These are phyloP conservation scores for Sanghuangporus sanghuang DNA, from an alignment of 1,284 basidiomycete species.

Conservation along the genomic window DNA sequence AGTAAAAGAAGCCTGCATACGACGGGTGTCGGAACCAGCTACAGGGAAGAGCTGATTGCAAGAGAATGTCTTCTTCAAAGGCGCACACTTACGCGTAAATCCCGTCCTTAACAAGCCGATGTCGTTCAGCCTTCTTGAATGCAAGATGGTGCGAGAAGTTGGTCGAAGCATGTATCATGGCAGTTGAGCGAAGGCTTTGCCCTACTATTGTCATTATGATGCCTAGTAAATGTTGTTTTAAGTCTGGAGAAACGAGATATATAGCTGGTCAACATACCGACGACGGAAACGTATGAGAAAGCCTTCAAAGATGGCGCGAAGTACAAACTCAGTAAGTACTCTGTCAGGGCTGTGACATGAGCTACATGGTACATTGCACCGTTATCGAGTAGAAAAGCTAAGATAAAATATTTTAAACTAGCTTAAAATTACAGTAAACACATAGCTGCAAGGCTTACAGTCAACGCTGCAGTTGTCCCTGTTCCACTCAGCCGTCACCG, in stretches of 20 bases:
- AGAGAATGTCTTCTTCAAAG: background rate
- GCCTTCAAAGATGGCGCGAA: slow-evolving; percentile 59
- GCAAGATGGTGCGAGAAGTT: slow-evolving; percentile 93
- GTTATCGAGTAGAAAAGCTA: slow-evolving; percentile 94
- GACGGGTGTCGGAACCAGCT: slow-evolving; percentile 94
- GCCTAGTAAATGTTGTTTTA: slow-evolving; percentile 36
- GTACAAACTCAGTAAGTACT: slow-evolving; percentile 75
- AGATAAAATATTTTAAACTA: background rate
- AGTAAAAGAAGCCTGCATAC: slow-evolving; percentile 97
- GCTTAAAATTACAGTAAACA: background rate
- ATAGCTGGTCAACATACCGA: slow-evolving; percentile 42
- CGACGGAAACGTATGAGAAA: slow-evolving; percentile 43
- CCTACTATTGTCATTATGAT: slow-evolving; percentile 61
- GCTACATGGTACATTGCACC: slow-evolving; percentile 83
- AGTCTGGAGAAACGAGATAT: background rate
- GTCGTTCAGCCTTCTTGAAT: slow-evolving; percentile 63
- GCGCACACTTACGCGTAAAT: slow-evolving; percentile 69
- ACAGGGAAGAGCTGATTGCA: background rate
- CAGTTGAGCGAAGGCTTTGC: slow-evolving; percentile 77
- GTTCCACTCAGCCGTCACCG: slow-evolving; percentile 95
- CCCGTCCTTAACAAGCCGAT: slow-evolving; percentile 81
- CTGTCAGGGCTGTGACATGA: slow-evolving; percentile 71
- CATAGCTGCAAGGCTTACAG: slow-evolving; percentile 52
- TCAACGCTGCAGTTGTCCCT: slow-evolving; percentile 87
- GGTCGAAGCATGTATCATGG: slow-evolving; percentile 93